phyloP scores from a whole-genome alignment of 805 yeast species.

The Cyberlindnera maclurae region DNA sequence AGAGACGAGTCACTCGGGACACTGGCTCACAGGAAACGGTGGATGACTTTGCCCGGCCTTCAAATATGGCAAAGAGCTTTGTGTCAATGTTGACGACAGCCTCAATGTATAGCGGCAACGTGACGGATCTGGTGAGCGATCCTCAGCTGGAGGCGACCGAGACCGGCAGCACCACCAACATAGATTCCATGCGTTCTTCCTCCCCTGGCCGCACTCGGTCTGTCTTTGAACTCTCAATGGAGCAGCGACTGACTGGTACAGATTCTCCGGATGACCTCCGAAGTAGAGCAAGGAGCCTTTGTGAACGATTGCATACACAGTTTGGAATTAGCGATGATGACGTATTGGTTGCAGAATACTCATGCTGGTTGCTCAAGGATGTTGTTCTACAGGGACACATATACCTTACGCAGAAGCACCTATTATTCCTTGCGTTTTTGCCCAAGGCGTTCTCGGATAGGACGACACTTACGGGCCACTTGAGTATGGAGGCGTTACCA shows the following conservation, averaged over 20 bases:
- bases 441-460: slow-evolving; percentile 46
- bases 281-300: slow-evolving; percentile 30
- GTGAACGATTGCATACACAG: slow-evolving; percentile 28
- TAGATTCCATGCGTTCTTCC: no score
- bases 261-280: slow-evolving; percentile 10
- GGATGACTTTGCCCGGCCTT: slow-evolving; percentile 29
- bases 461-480: slow-evolving; percentile 41
- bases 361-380: slow-evolving; percentile 77
- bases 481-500: slow-evolving; percentile 33
- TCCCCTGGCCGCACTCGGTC: slow-evolving; percentile 2
- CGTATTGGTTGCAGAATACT: slow-evolving; percentile 49
- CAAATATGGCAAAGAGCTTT: slow-evolving; percentile 43
- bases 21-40: slow-evolving; percentile 9
- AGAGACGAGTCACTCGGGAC: neutral
- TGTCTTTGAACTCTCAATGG: slow-evolving; percentile 26
- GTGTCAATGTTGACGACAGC: slow-evolving; percentile 52
- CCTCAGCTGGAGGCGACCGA: no score
- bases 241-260: slow-evolving; percentile 8
- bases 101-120: slow-evolving; percentile 33
- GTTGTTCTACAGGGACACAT: slow-evolving; percentile 83
- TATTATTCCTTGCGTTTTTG: slow-evolving; percentile 72
- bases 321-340: slow-evolving; percentile 49
- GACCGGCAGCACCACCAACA: no score
- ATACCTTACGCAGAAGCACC: slow-evolving; percentile 55
- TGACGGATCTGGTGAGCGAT: slow-evolving; percentile 28